Evolutionary conservation across 257 asterid genomes (phyloP), one percentile per base, ranked within the genome.

Genomic region (Coffea eugenioides): DNA sequence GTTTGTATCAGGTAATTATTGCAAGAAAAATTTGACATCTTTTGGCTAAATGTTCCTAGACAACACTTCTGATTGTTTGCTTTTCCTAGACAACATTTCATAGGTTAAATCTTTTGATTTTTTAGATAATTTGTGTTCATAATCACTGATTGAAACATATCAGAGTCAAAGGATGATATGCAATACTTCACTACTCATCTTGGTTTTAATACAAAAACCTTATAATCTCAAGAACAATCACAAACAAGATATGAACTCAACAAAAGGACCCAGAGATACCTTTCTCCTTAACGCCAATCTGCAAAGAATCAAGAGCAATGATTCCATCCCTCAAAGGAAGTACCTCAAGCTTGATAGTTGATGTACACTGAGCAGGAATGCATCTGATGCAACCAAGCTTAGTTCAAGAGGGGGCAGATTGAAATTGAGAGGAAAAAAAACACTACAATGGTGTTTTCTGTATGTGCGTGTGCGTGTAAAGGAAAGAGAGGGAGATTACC

Each of bases 281-380:
- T 94, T 91, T 96, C 86, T 94, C 97, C 84, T 87, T 91, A 21
- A 91, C 95, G 86, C 89, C 94, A 64, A 96, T 89, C 83, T 87
- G 93, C 79, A 96, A 92, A 85, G 99, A 94, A 90, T 96, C 98
- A 57, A 96, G 97, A 56, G 98, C 90, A 86, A 96, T 94, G 82
- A 94, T 96, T 75, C 97, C 99, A 89, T 96, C 99, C 13, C 97
- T 96, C 88, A 96, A 78, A 41, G 99, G 99, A 69, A 96, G 98
- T 62, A 96, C 97, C 89, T 94, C 98, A 78, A 96, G 97, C 91
- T 96, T 96, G 85, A 96, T 91, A 67, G 97, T 91, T 75, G 99
- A 94, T 10, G 91, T 90, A 75, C 98, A 94, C 80, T 90, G 95
- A 81, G 98, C 80, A 78, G 99, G 99, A 74, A 96, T 92, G 18